Evolutionary conservation across 2,329 filamentous ascomycete species (phyloP), one percentile per base, ranked within the genome.

Genomic region (Blumeriella jaapii): DNA sequence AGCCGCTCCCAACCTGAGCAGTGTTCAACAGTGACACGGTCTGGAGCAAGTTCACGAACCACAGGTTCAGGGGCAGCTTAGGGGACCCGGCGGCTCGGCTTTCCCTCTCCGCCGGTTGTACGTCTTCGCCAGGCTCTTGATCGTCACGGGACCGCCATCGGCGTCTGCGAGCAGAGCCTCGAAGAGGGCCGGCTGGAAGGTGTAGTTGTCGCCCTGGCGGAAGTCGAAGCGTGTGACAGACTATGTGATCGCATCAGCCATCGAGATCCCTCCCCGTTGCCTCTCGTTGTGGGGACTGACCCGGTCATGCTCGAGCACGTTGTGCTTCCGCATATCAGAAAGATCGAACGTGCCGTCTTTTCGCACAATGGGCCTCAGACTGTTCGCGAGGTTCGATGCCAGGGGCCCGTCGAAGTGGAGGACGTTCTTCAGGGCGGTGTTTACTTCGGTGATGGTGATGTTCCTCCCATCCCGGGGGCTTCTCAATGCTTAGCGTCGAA

Each of bases 381-480:
- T 29, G 23, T 18, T 19, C 4, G 32, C 23, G 4, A 43, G 41
- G 10, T 24, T 7, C 2, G 18, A 16, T 6, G 41, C 37, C 5
- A 32, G 25, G 14, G 31, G 13, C 2, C 22, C 28, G 16, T 19
- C 14, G 17, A 40, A 36, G 29, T 43, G 41, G 11, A 43, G 37
- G 12, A 15, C 16, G 7, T 14, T 34, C 20, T 29, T 38, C 5
- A 43, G 25, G 6, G 32, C 34, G n/a, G 14, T 14, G 10, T 36
- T 24, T 4, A 43, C 34, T 28, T 35, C 27, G 4, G 31, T 10
- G 2, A 29, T 18, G 3, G 41, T 43, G n/a, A 43, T 26, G 13
- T 43, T 43, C n/a, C 40, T 43, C 34, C 41, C 41, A 32, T 43
- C 38, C 29, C 38, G 41, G n/a, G 37, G 37, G 15, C 41, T 43